phyloP scores from a whole-genome alignment of 768 basidiomycete genomes.

The Suillus spraguei region DNA sequence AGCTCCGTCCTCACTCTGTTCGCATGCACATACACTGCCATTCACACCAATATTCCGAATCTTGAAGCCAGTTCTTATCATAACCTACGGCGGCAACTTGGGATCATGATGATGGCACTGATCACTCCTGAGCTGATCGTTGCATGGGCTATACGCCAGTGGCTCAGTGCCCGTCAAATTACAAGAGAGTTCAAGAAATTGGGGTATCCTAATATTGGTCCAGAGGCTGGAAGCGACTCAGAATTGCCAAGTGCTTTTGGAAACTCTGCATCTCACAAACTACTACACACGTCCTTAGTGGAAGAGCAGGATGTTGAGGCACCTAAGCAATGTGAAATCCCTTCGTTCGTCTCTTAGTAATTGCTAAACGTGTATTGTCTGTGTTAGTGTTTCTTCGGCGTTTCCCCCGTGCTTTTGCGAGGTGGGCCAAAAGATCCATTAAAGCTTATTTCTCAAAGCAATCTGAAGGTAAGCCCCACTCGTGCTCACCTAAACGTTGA shows the following conservation, averaged over 20 bases:
- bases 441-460: background rate
- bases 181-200: background rate
- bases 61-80: background rate
- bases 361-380: background rate
- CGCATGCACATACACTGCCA: no score
- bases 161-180: constrained; percentile 16
- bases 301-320: background rate
- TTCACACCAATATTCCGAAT: no score
- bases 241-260: no score
- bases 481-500: background rate
- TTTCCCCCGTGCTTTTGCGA: background rate
- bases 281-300: background rate
- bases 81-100: constrained; percentile 4
- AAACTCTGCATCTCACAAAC: background rate
- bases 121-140: constrained; percentile 27
- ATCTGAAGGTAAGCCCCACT: background rate
- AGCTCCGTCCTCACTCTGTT: no score
- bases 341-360: background rate
- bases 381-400: background rate
- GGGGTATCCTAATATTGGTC: background rate
- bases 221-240: no score
- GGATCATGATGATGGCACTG: constrained; percentile 19
- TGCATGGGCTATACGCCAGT: constrained; percentile 23
- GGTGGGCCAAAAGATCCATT: background rate
- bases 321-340: no score